Percentiles rank a stretch among this genome's conserved stretches.
Conservation (phyloP, 257 asterid species). For the Jaltomata sinuosa region DNA sequence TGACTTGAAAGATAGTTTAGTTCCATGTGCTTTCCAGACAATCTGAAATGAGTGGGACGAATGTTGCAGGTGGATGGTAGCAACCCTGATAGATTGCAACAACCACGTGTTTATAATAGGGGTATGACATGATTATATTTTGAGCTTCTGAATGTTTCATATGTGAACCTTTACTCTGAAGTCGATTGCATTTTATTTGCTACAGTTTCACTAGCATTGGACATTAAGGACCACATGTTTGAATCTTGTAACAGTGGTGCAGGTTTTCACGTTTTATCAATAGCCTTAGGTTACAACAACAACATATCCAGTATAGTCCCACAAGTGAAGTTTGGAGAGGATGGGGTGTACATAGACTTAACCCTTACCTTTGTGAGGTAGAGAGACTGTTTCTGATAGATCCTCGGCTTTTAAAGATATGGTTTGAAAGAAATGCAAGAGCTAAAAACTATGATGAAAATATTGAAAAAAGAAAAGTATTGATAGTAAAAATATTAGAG, state of each 20-base stretch:
- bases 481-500: too few species aligned
- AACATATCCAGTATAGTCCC: too few species aligned
- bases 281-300: not conserved
- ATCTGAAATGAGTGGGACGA: not conserved
- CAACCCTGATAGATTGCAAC: conserved; percentile 54
- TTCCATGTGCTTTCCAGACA: not conserved
- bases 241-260: not conserved
- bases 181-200: not conserved
- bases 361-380: too few species aligned
- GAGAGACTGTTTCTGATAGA: too few species aligned
- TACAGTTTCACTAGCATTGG: not conserved
- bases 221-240: not conserved
- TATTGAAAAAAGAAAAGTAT: not conserved
- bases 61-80: conserved; percentile 68
- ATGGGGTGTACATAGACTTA: too few species aligned
- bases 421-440: not conserved
- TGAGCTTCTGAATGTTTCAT: too few species aligned
- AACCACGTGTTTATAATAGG: conserved; percentile 41
- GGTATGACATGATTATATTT: conserved; percentile 27
- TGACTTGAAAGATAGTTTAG: not conserved
- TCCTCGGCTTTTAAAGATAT: too few species aligned
- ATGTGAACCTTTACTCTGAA: not conserved
- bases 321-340: too few species aligned
- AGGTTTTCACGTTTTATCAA: not conserved
- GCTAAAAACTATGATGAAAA: not conserved